Conservation (phyloP, 148 eudicot genomes). For the Rhododendron henanense region DNA sequence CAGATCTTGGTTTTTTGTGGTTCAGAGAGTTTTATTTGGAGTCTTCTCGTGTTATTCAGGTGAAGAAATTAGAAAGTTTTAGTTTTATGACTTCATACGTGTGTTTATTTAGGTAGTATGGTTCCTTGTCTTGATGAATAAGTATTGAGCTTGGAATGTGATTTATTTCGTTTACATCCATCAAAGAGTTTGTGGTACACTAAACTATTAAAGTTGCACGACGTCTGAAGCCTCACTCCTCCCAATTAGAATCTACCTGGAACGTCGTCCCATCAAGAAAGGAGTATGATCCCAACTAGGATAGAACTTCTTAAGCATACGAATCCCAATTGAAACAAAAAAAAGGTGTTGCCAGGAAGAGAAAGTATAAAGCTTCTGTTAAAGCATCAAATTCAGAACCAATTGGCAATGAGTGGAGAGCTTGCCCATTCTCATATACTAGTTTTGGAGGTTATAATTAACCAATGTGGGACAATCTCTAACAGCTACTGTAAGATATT, state of each 20-base stretch:
- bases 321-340: background rate
- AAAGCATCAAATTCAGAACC: too few relatives aligned
- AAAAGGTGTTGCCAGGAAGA: background rate
- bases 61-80: constrained; percentile 17
- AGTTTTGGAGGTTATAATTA: too few relatives aligned
- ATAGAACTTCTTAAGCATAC: background rate
- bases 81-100: background rate
- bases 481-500: background rate
- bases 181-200: background rate
- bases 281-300: background rate
- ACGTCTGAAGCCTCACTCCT: background rate
- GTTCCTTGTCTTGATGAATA: background rate
- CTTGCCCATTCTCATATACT: too few relatives aligned
- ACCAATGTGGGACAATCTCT: too few relatives aligned
- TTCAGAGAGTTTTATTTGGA: constrained; percentile 98
- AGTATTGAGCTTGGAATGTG: background rate
- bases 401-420: too few relatives aligned
- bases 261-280: background rate
- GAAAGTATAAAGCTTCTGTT: background rate
- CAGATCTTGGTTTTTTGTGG: constrained; percentile 97
- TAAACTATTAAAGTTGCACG: background rate
- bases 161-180: background rate
- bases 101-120: background rate
- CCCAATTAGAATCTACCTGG: background rate
- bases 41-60: constrained; percentile 99